Evolutionary conservation across 169 alveolate species (phyloP).

Genomic region (Haemoproteus tartakovskyi): DNA sequence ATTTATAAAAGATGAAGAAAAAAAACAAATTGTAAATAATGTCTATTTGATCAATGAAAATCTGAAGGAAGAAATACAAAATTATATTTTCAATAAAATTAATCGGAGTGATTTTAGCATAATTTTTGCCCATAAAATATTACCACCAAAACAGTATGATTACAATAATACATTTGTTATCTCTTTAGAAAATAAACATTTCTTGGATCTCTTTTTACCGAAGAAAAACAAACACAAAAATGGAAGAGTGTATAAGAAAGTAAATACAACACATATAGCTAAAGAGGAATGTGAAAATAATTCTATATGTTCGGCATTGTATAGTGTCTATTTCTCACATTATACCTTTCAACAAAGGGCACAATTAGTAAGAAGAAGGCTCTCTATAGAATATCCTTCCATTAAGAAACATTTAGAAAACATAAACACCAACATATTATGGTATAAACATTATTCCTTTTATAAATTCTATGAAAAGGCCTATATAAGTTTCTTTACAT

Average conservation of each 20-base stretch:
- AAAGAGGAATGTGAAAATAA: not conserved
- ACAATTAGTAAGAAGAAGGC: not conserved
- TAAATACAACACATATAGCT: not conserved
- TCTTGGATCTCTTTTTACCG: not conserved
- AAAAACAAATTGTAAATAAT: conserved; percentile 27
- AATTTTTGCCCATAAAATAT: conserved; percentile 21
- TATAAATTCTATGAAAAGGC: conserved; percentile 49
- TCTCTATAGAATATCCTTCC: conserved; percentile 4
- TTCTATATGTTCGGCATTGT: conserved; percentile 22
- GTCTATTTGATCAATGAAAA: conserved; percentile 21
- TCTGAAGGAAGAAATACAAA: conserved; percentile 2
- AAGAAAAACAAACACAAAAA: not conserved
- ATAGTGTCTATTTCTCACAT: conserved; percentile 5
- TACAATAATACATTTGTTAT: conserved; percentile 12
- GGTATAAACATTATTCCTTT: conserved; percentile 56
- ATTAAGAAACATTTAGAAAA: conserved; percentile 14
- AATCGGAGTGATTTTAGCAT: conserved; percentile 3
- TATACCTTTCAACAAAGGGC: not conserved
- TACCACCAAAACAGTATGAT: conserved; percentile 43
- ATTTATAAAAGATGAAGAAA: conserved; percentile 17
- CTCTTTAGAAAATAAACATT: conserved; percentile 37
- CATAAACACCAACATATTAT: conserved; percentile 18
- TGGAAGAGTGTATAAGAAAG: not conserved
- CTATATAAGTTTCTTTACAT: conserved; percentile 37
- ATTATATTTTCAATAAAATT: conserved; percentile 23